Conservation (phyloP, 1,284 basidiomycete genomes). For the Exobasidium rhododendri region DNA sequence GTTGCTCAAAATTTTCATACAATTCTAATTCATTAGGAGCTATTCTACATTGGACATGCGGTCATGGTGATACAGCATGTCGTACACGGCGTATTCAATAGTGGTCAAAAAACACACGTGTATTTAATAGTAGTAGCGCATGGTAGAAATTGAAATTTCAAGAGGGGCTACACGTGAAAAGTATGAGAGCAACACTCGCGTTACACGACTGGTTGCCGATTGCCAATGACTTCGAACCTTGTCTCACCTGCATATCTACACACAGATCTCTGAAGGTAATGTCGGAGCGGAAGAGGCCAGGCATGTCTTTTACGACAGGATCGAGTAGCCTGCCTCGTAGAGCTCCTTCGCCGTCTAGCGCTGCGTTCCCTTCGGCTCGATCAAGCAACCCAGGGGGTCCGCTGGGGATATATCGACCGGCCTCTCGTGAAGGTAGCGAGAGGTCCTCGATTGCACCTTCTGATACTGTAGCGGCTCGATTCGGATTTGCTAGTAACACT, state of each 20-base stretch:
- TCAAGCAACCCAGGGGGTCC: conserved; percentile 2
- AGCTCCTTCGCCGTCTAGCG: conserved; percentile 11
- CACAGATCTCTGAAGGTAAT: too few species aligned
- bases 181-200: neutral
- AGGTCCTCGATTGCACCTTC: neutral
- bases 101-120: too few species aligned
- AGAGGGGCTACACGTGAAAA: neutral
- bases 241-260: too few species aligned
- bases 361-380: conserved; percentile 1
- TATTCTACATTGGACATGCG: too few species aligned
- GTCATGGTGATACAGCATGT: too few species aligned
- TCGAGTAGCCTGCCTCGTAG: neutral
- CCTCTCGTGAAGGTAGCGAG: neutral
- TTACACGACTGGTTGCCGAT: too few species aligned
- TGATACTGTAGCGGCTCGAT: conserved; percentile 1
- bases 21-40: too few species aligned
- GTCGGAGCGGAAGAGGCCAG: neutral
- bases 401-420: conserved; percentile 1
- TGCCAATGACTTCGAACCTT: too few species aligned
- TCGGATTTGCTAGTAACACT: conserved; percentile 4
- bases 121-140: too few species aligned
- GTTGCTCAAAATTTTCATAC: too few species aligned
- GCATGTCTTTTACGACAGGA: neutral
- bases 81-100: too few species aligned
- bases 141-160: neutral